phyloP scores from a whole-genome alignment of 306 rosid species.

The Quercus aquifolioides region DNA sequence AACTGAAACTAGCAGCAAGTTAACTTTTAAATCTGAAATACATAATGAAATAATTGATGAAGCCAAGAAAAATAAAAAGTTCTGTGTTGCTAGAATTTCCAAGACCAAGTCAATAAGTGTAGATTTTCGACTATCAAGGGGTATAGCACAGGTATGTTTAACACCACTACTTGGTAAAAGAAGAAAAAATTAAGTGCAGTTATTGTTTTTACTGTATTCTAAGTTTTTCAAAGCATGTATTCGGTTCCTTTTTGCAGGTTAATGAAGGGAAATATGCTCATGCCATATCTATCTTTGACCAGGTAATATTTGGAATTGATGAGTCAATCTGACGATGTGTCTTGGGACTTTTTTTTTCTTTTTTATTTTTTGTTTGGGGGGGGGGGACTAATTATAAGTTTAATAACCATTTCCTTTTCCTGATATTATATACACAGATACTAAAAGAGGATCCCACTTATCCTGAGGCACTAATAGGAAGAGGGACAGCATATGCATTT shows the following conservation, averaged over 20 bases:
- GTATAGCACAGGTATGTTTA: conserved; percentile 83
- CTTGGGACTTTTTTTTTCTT: not conserved
- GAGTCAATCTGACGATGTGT: conserved; percentile 17
- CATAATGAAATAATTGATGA: conserved; percentile 46
- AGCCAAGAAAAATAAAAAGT: conserved; percentile 67
- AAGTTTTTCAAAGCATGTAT: not conserved
- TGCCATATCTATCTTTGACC: conserved; percentile 85
- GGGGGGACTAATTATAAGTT: not conserved
- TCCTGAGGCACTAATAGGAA: conserved; percentile 96
- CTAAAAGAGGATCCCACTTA: conserved; percentile 84
- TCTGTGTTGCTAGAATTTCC: conserved; percentile 69
- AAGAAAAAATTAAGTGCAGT: not conserved
- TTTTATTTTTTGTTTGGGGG: not conserved
- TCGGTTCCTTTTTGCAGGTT: conserved; percentile 53
- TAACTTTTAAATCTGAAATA: conserved; percentile 43
- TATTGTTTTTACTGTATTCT: conserved; percentile 10
- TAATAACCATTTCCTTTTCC: conserved; percentile 4
- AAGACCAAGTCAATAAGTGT: conserved; percentile 80
- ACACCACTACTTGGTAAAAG: conserved; percentile 3
- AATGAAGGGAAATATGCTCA: conserved; percentile 91
- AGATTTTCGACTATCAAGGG: conserved; percentile 94
- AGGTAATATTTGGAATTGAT: conserved; percentile 45
- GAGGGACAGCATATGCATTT: conserved; percentile 96
- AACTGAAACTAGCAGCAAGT: conserved; percentile 40
- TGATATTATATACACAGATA: conserved; percentile 49